These are phyloP conservation scores for Tagetes patula DNA, from an alignment of 129 eudicot species.

Conservation along the genomic window DNA sequence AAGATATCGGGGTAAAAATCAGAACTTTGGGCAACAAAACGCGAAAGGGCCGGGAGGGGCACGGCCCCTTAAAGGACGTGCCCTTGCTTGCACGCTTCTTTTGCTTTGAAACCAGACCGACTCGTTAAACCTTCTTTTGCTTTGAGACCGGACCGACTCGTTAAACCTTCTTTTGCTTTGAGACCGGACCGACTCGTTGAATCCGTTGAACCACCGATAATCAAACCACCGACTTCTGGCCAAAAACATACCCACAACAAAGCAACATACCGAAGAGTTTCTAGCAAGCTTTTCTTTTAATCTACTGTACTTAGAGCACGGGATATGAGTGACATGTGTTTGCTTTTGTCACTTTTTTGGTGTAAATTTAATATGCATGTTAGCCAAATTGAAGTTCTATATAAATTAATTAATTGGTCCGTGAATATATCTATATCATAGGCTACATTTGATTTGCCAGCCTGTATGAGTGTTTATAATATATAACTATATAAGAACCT, in stretches of 20 bases:
- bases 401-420: conserved; percentile 13
- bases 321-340: conserved; percentile 27
- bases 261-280: background rate
- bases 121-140: too few relatives aligned
- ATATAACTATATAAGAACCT: background rate
- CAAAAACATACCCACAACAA: too few relatives aligned
- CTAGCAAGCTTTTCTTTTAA: background rate
- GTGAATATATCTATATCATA: conserved; percentile 23
- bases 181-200: too few relatives aligned
- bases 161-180: too few relatives aligned
- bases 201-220: background rate
- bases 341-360: conserved; percentile 16
- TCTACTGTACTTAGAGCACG: conserved; percentile 30
- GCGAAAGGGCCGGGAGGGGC: too few relatives aligned
- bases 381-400: background rate
- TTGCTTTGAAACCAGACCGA: too few relatives aligned
- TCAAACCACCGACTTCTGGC: too few relatives aligned
- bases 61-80: too few relatives aligned
- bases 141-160: too few relatives aligned
- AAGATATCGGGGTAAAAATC: too few relatives aligned
- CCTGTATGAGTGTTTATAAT: background rate
- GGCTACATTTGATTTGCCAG: conserved; percentile 23
- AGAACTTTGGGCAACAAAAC: too few relatives aligned
- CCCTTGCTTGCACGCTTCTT: too few relatives aligned
- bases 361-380: background rate